A percentile compares a stretch with the other conserved stretches of the same genome.
phyloP scores from a whole-genome alignment of 2,329 filamentous ascomycete species.

The Trichoderma oligosporum region DNA sequence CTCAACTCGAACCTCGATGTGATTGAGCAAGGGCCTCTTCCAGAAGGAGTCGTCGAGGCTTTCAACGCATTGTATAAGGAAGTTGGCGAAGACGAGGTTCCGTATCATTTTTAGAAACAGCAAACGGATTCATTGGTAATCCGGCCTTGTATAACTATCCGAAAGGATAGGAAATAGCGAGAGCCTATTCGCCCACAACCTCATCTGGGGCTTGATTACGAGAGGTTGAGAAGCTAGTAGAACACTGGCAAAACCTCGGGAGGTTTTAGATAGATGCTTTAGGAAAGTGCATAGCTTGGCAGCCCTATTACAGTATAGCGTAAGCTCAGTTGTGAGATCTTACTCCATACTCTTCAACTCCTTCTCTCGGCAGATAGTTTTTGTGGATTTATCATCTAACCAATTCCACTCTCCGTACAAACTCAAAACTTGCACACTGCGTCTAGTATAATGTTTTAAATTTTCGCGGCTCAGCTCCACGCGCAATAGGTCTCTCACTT shows the following conservation, averaged over 20 bases:
- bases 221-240: neutral
- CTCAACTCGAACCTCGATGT: constrained; percentile 47
- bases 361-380: neutral
- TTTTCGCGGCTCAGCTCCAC: too few species aligned
- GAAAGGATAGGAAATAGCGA: too few species aligned
- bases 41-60: constrained; percentile 55
- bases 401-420: neutral
- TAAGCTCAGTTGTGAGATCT: neutral
- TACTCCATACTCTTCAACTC: too few species aligned
- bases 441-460: neutral
- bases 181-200: neutral
- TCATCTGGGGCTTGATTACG: neutral
- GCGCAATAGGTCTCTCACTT: too few species aligned
- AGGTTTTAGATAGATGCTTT: neutral
- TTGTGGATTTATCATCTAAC: constrained; percentile 7
- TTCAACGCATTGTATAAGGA: neutral
- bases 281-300: constrained; percentile 14
- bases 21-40: constrained; percentile 60
- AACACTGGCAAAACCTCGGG: neutral
- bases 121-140: neutral
- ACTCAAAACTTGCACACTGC: neutral
- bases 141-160: neutral
- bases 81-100: neutral
- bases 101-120: neutral
- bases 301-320: neutral